A percentile compares a stretch with the other conserved stretches of the same genome.
phyloP scores from a whole-genome alignment of 805 yeast genomes.

The Yarrowia deformans region DNA sequence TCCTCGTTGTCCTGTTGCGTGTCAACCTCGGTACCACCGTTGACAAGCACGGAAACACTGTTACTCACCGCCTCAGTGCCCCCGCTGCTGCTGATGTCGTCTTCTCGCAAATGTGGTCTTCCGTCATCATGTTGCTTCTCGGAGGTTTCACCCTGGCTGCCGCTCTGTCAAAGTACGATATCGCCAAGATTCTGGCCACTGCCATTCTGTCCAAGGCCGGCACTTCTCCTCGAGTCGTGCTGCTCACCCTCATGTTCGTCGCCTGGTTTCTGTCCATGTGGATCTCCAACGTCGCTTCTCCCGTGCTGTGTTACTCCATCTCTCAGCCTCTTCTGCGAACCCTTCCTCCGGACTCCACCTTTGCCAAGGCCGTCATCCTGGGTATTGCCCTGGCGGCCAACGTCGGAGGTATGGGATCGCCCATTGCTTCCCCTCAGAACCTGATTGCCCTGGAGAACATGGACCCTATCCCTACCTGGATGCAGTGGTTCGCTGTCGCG shows the following conservation, averaged over 20 bases:
- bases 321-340: conserved; percentile 89
- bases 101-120: conserved; percentile 91
- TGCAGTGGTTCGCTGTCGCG: conserved; percentile 89
- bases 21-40: conserved; percentile 60
- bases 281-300: conserved; percentile 97
- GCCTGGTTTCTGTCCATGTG: conserved; percentile 90
- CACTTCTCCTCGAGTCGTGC: conserved; percentile 77
- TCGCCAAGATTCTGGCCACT: conserved; percentile 86
- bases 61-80: conserved; percentile 56
- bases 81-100: conserved; percentile 79
- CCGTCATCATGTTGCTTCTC: conserved; percentile 84
- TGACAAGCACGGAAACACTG: conserved; percentile 56
- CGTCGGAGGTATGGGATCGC: conserved; percentile 96
- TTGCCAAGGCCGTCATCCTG: conserved; percentile 81
- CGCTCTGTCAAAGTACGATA: conserved; percentile 86
- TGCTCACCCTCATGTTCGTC: conserved; percentile 83
- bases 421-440: conserved; percentile 96
- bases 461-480: conserved; percentile 88
- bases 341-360: conserved; percentile 76
- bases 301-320: conserved; percentile 88
- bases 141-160: conserved; percentile 98
- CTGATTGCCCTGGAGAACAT: conserved; percentile 87
- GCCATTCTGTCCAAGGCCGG: conserved; percentile 83
- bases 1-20: conserved; percentile 74
- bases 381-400: conserved; percentile 95